Base-by-base conservation (phyloP, 164 flowering plant genomes). In the Berberis thunbergii region DNA sequence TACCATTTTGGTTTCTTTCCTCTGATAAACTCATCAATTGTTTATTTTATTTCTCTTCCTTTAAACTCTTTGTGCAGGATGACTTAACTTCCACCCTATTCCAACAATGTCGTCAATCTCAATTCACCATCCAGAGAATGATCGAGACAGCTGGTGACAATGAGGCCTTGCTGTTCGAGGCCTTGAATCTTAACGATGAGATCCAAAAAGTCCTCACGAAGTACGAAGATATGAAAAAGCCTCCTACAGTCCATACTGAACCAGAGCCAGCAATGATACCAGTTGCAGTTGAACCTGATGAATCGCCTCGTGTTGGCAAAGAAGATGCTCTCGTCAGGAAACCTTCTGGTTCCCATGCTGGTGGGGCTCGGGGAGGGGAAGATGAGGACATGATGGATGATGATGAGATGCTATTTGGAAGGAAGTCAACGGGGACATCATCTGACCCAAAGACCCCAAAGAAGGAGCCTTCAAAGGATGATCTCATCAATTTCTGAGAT, bases 361-460 rank as follows among this genome's bases (percentile, higher is more conserved):
- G 69, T 1, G 45, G 9, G 4, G 42, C 70, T 13, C 86, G 67
- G 4, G 84, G 82, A 26, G 86, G 87, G 38, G 78, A 75, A 67
- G 81, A 80, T 46, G 90, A 93, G 65, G 93, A 86, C 45, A 80
- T 91, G 96, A 89, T 91, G 67, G 97, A 94, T 77, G 94, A 91
- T 3, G 99, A 94, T 64, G 97, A 94, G 77, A 94, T 91, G 99
- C 91, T 94, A 5, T 94, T 94, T 63, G 97, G 96, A 10, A 94
- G 77, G 83, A 89, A 91, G 75, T 65, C 75, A 5, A 12, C 49
- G 5, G 86, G 85, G 5, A 70, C 81, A 53, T 11, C 85, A 43
- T 83, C 94, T 8, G 85, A 75, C 60, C 61, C 81, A 26, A 86
- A 82, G 80, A 84, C 87, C 76, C 83, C 81, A 13, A 86, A 83